These are phyloP conservation scores for Malassezia cuniculi DNA, from an alignment of 1,284 basidiomycete genomes.

Conservation along the genomic window DNA sequence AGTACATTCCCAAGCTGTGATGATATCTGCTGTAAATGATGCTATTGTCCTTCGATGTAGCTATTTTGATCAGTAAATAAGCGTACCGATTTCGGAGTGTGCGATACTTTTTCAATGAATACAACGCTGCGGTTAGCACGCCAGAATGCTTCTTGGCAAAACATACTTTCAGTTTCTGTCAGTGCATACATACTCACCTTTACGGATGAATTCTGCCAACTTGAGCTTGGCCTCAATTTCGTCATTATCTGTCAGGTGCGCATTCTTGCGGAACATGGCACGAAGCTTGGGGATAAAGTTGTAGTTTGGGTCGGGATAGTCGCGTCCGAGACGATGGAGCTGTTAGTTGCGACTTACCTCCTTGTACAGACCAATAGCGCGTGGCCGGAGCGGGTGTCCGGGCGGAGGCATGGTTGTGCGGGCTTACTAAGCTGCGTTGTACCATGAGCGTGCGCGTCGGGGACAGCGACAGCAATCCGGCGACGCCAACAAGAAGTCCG, in stretches of 20 bases:
- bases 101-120: conserved; percentile 41
- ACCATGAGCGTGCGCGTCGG: neutral
- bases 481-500: neutral
- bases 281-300: conserved; percentile 39
- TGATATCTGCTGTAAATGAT: neutral
- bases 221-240: conserved; percentile 33
- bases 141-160: too few relatives aligned
- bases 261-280: conserved; percentile 28
- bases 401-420: conserved; percentile 28
- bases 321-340: conserved; percentile 41
- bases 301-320: conserved; percentile 42
- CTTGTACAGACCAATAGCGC: conserved; percentile 40
- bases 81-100: conserved; percentile 32
- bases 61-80: neutral
- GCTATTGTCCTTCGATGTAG: neutral
- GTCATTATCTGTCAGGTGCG: conserved; percentile 32
- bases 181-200: conserved; percentile 20
- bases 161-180: conserved; percentile 32
- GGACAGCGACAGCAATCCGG: neutral
- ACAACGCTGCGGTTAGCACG: conserved; percentile 17
- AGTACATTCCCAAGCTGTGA: conserved; percentile 22
- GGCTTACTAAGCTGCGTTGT: conserved; percentile 5
- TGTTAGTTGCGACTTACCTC: conserved; percentile 17
- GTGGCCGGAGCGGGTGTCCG: conserved; percentile 34
- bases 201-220: conserved; percentile 35